Evolutionary conservation across 768 basidiomycete species (phyloP).

Genomic region (Naematelia aurantialba): DNA sequence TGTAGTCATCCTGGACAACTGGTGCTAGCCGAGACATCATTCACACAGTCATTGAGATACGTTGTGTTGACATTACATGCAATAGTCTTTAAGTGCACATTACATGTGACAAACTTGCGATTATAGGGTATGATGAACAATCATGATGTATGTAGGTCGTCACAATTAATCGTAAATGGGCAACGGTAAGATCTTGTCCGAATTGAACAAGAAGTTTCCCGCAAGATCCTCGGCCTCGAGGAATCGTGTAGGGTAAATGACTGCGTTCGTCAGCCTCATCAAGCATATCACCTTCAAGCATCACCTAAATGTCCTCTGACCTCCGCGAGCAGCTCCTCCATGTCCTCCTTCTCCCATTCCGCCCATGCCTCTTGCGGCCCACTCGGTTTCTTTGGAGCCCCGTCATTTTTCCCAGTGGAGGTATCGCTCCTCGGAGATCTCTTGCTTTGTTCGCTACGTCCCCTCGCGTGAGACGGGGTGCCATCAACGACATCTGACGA

Average conservation of each 20-base stretch:
- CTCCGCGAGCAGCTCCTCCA: constrained; percentile 75
- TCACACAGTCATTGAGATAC: no score
- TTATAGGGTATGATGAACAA: not conserved
- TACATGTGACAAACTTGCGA: not conserved
- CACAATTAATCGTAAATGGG: constrained; percentile 45
- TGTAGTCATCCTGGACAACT: no score
- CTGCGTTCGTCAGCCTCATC: constrained; percentile 52
- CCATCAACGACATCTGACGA: constrained; percentile 14
- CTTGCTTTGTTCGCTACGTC: not conserved
- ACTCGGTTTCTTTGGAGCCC: constrained; percentile 40
- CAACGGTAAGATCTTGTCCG: constrained; percentile 58
- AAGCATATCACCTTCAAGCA: constrained; percentile 37
- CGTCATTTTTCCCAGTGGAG: constrained; percentile 28
- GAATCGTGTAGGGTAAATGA: constrained; percentile 78
- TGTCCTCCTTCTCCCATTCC: constrained; percentile 77
- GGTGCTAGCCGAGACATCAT: no score
- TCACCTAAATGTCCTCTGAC: constrained; percentile 81
- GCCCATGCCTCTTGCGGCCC: constrained; percentile 67
- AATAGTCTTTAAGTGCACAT: no score
- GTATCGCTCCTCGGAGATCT: not conserved
- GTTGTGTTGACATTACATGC: no score
- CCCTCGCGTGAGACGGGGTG: not conserved
- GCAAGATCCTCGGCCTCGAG: constrained; percentile 87
- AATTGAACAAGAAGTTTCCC: constrained; percentile 87
- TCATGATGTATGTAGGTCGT: no score